Base-by-base conservation (phyloP, 192 early-diverging fungal species). In the Coemansia javaensis region DNA sequence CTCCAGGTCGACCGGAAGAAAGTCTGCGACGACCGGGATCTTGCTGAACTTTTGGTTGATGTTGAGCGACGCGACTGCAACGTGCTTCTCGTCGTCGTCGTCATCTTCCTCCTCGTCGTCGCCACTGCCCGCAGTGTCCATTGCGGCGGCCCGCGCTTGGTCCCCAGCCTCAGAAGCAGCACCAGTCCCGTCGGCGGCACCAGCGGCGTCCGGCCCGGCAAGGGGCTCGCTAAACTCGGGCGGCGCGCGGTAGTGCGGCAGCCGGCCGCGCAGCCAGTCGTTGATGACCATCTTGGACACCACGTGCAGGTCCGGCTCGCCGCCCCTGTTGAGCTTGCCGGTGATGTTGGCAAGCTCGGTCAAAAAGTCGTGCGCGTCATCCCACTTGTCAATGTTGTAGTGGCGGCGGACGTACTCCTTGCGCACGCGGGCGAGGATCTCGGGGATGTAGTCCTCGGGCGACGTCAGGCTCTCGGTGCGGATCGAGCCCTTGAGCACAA, bases 201-300 rank as follows among this genome's bases (percentile, higher is more conserved):
- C 49, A 12, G 32, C 45, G 7, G 28, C 64, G 1, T 32, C 43
- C 5, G 47, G 9, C n/a, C 38, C 44, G 21, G 36, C 23, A 22
- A 57, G 40, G 7, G 70, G 70, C 42, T 59, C 59, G 50, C 32
- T 56, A 24, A 49, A 72, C 40, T 75, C 78, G 21, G 90, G 88
- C 31, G 97, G 97, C 16, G 83, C 69, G 2, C 84, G 81, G 66
- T 88, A 99, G 79, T 86, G 96, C 20, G 97, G 97, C 60, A 99
- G 90, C 59, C 91, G 91, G 16, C 97, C 97, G 35, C 97, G 85
- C 34, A 97, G 66, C 94, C 94, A 99, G 75, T 99, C 97, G 75
- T 94, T 99, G 55, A 99, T 77, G 9, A 99, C 82, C 92, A 97
- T 99, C 64, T 93, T 92, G 27, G 97, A 85, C 12, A 95, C 90